Evolutionary conservation across 805 yeast species (phyloP).

Genomic region (Maudiozyma saulgeensis): DNA sequence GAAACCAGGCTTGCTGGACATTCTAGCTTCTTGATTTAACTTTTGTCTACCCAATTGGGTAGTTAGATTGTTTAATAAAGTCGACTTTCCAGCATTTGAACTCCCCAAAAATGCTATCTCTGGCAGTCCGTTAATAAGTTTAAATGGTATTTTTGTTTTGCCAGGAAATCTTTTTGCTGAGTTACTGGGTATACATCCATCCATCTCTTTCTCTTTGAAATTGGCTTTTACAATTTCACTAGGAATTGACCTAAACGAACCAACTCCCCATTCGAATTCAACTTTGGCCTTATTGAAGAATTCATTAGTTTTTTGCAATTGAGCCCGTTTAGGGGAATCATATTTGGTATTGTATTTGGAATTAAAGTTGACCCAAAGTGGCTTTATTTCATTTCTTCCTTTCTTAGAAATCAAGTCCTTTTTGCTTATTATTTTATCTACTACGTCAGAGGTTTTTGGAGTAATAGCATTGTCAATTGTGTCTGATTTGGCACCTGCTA

Average conservation of each 20-base stretch:
- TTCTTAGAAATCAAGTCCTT: background rate
- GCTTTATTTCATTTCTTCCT: background rate
- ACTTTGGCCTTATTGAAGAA: constrained; percentile 41
- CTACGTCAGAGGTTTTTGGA: background rate
- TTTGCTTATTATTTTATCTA: no score
- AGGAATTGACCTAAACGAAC: constrained; percentile 46
- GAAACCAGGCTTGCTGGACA: constrained; percentile 47
- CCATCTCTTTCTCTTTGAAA: background rate
- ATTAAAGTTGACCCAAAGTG: constrained; percentile 10
- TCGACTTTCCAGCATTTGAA: constrained; percentile 82
- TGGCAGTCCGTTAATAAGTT: constrained; percentile 40
- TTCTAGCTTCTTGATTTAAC: constrained; percentile 38
- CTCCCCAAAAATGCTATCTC: constrained; percentile 72
- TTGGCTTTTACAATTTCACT: constrained; percentile 16
- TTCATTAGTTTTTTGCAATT: constrained; percentile 24
- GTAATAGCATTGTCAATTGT: background rate
- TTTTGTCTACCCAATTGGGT: constrained; percentile 30
- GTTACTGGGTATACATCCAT: constrained; percentile 11
- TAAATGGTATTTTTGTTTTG: constrained; percentile 22
- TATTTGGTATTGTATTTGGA: constrained; percentile 11
- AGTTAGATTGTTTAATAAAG: constrained; percentile 55
- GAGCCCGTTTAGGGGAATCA: constrained; percentile 12
- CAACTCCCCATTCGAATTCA: constrained; percentile 52
- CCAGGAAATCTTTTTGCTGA: constrained; percentile 18
- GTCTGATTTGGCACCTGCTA: no score